Evolutionary conservation across 2,329 filamentous ascomycete genomes (phyloP), one percentile per base, ranked within the genome.

Genomic region (Fusarium sp.): DNA sequence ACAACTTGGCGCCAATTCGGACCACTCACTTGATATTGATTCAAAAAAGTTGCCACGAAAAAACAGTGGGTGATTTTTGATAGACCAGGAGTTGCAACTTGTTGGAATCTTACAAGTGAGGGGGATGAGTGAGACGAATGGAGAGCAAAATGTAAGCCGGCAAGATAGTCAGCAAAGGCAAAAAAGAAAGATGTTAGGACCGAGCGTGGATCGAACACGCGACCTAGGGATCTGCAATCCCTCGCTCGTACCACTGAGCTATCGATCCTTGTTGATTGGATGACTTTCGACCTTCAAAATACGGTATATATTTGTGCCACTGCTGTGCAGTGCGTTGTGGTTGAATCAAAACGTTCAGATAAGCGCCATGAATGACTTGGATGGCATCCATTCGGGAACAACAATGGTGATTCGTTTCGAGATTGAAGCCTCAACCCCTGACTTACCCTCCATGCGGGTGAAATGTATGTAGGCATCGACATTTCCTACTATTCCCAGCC

Each of bases 191-290:
- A 1, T 12, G 9, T 42, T 10, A 73, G 71, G 71, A 73, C 71
- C 71, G 71, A 74, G 71, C 71, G 71, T 74, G 71, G 71, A 74
- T 74, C 71, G 71, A 74, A 74, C 71, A 74, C 71, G 71, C 71
- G 71, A 74, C 71, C 71, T 74, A 74, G 71, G 72, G 72, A 74
- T 74, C 72, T 74, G 72, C 72, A 74, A 74, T 74, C 72, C 72
- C 72, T 74, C 72, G 72, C 72, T 74, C 72, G 35, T 74, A 74
- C 72, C 72, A 74, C 72, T 74, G 72, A 74, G 72, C 72, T 74
- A 74, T 74, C 72, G 72, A 74, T 74, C 71, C 71, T 70, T 74
- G 20, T 51, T 24, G 9, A 61, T 31, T 33, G 36, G 24, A n/a
- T 38, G 40, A n/a, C 11, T 42, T 20, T 2, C 2, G 16, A 5